Evolutionary conservation across 108 stramenopile species (phyloP).

Genomic region (Fistulifera solaris): DNA sequence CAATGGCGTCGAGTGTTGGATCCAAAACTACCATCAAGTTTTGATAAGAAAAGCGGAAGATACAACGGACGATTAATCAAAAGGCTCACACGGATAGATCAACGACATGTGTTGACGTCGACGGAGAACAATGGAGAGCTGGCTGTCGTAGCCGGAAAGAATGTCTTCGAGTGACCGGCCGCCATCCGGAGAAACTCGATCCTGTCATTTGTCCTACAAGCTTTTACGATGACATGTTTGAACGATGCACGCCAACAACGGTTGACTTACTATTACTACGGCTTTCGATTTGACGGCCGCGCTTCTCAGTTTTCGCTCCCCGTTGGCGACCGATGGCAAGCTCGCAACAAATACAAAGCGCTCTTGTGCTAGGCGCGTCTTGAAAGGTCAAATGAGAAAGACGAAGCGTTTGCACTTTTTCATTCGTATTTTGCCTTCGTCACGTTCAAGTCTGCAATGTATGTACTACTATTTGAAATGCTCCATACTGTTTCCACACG

Average conservation of each 20-base stretch:
- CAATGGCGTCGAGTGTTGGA: too few relatives aligned
- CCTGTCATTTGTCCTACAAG: conserved; percentile 87
- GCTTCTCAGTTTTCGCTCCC: conserved; percentile 92
- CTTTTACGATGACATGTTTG: conserved; percentile 91
- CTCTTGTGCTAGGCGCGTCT: conserved; percentile 82
- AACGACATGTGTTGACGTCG: conserved; percentile 58
- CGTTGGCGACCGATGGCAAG: conserved; percentile 81
- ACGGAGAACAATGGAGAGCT: conserved; percentile 43
- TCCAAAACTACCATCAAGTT: too few relatives aligned
- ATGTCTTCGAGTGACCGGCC: conserved; percentile 73
- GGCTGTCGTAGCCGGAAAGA: conserved; percentile 38
- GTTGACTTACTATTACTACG: conserved; percentile 58
- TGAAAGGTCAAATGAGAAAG: conserved; percentile 96
- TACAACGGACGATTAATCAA: conserved; percentile 92
- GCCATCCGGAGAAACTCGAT: conserved; percentile 67
- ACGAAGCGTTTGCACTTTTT: conserved; percentile 85
- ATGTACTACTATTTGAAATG: conserved; percentile 51
- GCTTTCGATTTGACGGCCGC: conserved; percentile 96
- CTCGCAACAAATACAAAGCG: conserved; percentile 64
- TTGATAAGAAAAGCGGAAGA: too few relatives aligned
- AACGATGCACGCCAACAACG: conserved; percentile 85
- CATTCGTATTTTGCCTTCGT: background rate
- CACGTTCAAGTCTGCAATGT: background rate
- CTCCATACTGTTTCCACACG: conserved; percentile 60
- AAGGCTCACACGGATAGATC: conserved; percentile 81